phyloP scores from a whole-genome alignment of 129 eudicot genomes.

The Calendula officinalis region DNA sequence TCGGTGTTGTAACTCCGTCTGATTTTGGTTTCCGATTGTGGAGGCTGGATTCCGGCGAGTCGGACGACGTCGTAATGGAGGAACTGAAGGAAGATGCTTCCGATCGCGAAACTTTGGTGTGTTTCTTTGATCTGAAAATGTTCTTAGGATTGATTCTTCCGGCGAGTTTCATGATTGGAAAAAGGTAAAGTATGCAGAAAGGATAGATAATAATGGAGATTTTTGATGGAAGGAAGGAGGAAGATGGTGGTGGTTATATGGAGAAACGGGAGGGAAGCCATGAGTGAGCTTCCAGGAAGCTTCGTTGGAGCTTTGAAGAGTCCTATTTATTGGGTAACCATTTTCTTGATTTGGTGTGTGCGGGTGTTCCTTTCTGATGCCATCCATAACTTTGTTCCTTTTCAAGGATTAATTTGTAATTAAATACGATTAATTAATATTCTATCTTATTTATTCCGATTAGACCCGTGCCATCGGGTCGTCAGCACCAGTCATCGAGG shows the following conservation, averaged over 20 bases:
- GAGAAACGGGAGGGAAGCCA: conserved; percentile 34
- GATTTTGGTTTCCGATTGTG: not conserved
- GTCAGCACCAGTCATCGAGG: too few species aligned
- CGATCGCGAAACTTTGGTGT: conserved; percentile 47
- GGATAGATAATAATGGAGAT: not conserved
- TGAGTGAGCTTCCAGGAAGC: conserved; percentile 70
- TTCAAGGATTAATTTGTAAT: not conserved
- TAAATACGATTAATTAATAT: too few species aligned
- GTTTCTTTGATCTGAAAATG: conserved; percentile 38
- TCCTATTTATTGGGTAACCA: conserved; percentile 15
- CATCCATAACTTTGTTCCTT: not conserved
- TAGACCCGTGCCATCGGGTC: too few species aligned
- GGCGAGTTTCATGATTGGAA: conserved; percentile 38
- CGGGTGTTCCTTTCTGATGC: not conserved
- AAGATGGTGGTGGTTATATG: conserved; percentile 52
- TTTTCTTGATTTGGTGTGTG: conserved; percentile 12
- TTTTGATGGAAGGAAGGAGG: conserved; percentile 33
- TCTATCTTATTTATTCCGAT: too few species aligned
- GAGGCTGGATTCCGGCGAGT: not conserved
- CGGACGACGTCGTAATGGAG: conserved; percentile 33
- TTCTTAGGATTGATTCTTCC: conserved; percentile 37
- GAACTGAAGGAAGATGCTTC: conserved; percentile 50
- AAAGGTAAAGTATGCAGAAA: not conserved
- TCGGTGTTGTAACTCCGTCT: conserved; percentile 46
- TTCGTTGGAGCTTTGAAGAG: conserved; percentile 38